Conservation (phyloP, 352 stramenopile species). For the Globisporangium nodosum region DNA sequence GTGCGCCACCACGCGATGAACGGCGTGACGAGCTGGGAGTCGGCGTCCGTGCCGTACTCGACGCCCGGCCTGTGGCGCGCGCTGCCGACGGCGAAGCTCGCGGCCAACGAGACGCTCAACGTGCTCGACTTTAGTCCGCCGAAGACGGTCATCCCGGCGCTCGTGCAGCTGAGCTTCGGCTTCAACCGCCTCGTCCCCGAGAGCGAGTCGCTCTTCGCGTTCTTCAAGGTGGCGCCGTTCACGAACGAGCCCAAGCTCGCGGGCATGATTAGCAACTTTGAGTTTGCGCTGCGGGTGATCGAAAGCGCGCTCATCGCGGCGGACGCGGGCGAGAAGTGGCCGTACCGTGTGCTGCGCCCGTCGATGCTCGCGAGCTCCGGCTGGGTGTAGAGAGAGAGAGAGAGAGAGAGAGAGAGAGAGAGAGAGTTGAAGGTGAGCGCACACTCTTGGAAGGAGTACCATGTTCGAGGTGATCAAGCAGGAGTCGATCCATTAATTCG, state of each 20-base stretch:
- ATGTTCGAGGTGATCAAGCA: too few species aligned
- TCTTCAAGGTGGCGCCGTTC: conserved; percentile 23
- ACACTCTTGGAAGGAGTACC: too few species aligned
- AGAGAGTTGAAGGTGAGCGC: neutral
- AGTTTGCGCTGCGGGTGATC: conserved; percentile 18
- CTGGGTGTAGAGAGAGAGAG: conserved; percentile 21
- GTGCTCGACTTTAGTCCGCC: conserved; percentile 26
- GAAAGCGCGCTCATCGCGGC: conserved; percentile 20
- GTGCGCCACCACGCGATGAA: conserved; percentile 58
- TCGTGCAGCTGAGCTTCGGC: conserved; percentile 23
- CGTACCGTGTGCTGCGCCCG: conserved; percentile 29
- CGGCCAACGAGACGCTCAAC: conserved; percentile 13
- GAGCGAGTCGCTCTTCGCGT: conserved; percentile 21
- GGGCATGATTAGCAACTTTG: conserved; percentile 16
- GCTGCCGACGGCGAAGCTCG: conserved; percentile 26
- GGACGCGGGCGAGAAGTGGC: conserved; percentile 20
- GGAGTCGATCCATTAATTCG: too few species aligned
- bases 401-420: neutral
- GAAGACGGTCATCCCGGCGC: conserved; percentile 16
- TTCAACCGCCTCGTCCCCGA: conserved; percentile 26
- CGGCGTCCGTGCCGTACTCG: conserved; percentile 32
- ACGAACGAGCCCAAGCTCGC: conserved; percentile 19
- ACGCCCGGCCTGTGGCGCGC: conserved; percentile 35
- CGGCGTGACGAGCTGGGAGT: conserved; percentile 37
- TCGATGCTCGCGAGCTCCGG: conserved; percentile 22